These are phyloP conservation scores for Mortierella hygrophila DNA, from an alignment of 192 early-diverging fungal species.

Conservation along the genomic window DNA sequence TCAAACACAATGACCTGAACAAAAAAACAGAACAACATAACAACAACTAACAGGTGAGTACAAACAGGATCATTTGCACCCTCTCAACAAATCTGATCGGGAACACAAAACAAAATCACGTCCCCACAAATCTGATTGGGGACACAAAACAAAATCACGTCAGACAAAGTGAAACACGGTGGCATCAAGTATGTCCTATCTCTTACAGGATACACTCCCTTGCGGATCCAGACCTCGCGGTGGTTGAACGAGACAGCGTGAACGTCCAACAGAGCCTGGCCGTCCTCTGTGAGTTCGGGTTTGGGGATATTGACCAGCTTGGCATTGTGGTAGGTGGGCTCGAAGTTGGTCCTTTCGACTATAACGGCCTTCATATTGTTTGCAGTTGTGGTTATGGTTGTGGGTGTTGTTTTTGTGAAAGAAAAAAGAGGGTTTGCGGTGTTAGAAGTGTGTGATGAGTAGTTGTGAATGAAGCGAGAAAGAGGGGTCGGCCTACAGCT, in stretches of 20 bases:
- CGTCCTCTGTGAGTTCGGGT: background rate
- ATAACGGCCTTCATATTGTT: background rate
- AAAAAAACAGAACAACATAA: background rate
- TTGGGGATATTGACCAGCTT: background rate
- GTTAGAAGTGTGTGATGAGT: too few relatives aligned
- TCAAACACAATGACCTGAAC: too few relatives aligned
- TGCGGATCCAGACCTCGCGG: conserved; percentile 25
- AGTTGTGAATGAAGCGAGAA: too few relatives aligned
- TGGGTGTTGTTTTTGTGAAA: conserved; percentile 4
- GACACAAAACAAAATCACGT: conserved; percentile 11
- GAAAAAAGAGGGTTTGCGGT: background rate
- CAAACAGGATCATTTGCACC: conserved; percentile 24
- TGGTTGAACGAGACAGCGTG: conserved; percentile 11
- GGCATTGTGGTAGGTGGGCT: too few relatives aligned
- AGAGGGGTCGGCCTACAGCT: too few relatives aligned
- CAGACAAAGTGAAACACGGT: background rate
- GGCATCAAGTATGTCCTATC: background rate
- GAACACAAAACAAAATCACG: conserved; percentile 3
- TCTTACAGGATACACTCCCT: conserved; percentile 60
- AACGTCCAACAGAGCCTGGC: conserved; percentile 1
- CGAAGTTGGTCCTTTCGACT: too few relatives aligned
- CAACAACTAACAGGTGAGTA: conserved; percentile 7
- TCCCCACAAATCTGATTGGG: background rate
- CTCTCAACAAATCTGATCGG: background rate
- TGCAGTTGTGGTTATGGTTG: conserved; percentile 11